Evolutionary conservation across 441 rosid genomes (phyloP), one percentile per base, ranked within the genome.

Genomic region (Bocquillonia castaneifolia): DNA sequence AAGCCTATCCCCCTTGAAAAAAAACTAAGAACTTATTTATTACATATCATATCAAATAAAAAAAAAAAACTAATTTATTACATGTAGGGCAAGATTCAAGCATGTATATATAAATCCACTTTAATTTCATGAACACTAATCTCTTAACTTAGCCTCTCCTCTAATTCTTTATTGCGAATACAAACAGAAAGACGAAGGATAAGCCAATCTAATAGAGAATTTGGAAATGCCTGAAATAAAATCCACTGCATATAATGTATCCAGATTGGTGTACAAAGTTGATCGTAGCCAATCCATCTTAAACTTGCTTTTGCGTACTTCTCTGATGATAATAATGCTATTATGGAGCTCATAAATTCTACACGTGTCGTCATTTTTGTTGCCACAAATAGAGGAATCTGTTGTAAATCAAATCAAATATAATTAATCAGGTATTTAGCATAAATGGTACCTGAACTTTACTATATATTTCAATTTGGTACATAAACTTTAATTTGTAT

Each of bases 361-460:
- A 87, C 70, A 29, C 75, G n/a, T n/a, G n/a, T 76, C 44, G 72
- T 85, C 92, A 87, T 87, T 63, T 76, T 85, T 23, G 97, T 91
- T 32, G 97, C 84, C 59, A 91, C 95, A 56, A 81, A 85, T 40
- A 87, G 56, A 5, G 93, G 93, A 1, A 83, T 84, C 91, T 91
- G 70, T 40, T 45, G 70, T 10, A 44, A 13, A 6, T 45, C 3
- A 45, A n/a, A n/a, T n/a, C n/a, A n/a, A n/a, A n/a, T n/a, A n/a
- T n/a, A n/a, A n/a, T n/a, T n/a, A n/a, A n/a, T 63, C 0, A 10
- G 0, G 23, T 12, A 3, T 8, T 29, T 23, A 63, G 40, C 40
- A 3, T 36, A 9, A 36, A 3, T 36, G 40, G 9, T 36, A 9
- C 9, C 40, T 3, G 9, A 9, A 36, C 61, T 1, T 40, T 2